Evolutionary conservation across 371 early-diverging fungal genomes (phyloP).

Genomic region (Phascolomyces articulosus): DNA sequence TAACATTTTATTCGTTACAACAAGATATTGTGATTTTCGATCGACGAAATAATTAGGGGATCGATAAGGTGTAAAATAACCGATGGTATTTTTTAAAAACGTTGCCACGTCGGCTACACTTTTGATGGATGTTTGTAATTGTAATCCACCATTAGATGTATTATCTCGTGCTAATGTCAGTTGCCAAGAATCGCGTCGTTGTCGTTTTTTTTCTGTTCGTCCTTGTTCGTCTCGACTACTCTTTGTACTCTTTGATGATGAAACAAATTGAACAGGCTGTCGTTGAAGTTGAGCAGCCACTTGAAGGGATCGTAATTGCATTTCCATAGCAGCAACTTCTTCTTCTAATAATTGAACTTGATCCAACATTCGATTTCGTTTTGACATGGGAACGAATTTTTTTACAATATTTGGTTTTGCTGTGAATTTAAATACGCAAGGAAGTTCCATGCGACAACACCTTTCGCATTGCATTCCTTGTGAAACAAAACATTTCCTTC

Average conservation of each 20-base stretch:
- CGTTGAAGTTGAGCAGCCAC: constrained; percentile 10
- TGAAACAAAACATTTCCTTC: constrained; percentile 42
- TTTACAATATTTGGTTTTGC: constrained; percentile 38
- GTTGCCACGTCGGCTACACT: constrained; percentile 28
- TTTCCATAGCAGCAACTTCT: constrained; percentile 30
- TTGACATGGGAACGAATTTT: constrained; percentile 33
- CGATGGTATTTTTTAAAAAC: constrained; percentile 27
- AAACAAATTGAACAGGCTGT: no score
- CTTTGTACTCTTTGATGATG: no score
- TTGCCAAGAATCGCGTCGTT: constrained; percentile 24
- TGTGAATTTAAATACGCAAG: constrained; percentile 43
- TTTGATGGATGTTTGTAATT: constrained; percentile 35
- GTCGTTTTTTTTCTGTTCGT: constrained; percentile 7
- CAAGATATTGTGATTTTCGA: constrained; percentile 13
- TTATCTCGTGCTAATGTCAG: constrained; percentile 21
- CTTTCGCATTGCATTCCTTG: constrained; percentile 41
- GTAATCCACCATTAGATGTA: constrained; percentile 25
- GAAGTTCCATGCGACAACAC: constrained; percentile 37
- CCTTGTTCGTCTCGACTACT: constrained; percentile 1
- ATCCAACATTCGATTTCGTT: constrained; percentile 35
- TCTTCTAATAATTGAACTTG: constrained; percentile 38
- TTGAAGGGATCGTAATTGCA: constrained; percentile 22
- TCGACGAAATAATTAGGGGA: constrained; percentile 32
- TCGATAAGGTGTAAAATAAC: constrained; percentile 28
- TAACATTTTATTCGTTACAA: constrained; percentile 34